Evolutionary conservation across 345 rosid genomes (phyloP).

Genomic region (Melastoma malabathricum): DNA sequence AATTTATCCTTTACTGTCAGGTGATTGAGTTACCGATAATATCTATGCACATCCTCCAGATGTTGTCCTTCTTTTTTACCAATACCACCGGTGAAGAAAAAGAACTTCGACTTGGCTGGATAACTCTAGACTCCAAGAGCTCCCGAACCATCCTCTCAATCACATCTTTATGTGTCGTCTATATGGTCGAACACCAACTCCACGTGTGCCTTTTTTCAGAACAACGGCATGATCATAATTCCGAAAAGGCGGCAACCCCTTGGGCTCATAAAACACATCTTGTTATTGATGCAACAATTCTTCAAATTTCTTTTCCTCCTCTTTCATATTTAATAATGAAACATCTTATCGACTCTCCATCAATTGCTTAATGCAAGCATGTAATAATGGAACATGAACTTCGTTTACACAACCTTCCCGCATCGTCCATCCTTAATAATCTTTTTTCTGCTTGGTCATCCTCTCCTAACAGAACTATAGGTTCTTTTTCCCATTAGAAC

Average conservation of each 20-base stretch:
- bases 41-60: constrained; percentile 5
- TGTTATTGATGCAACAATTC: too few relatives aligned
- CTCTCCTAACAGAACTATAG: too few relatives aligned
- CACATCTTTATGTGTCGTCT: not conserved
- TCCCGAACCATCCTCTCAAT: constrained; percentile 1
- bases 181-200: constrained; percentile 1
- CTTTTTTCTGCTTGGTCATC: too few relatives aligned
- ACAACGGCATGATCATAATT: not conserved
- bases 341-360: too few relatives aligned
- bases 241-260: not conserved
- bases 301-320: too few relatives aligned
- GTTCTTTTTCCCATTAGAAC: too few relatives aligned
- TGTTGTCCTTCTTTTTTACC: constrained; percentile 3
- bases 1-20: constrained; percentile 1
- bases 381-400: too few relatives aligned
- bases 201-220: not conserved
- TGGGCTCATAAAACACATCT: too few relatives aligned
- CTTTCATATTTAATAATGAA: too few relatives aligned
- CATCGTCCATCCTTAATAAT: too few relatives aligned
- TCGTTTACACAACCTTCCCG: too few relatives aligned
- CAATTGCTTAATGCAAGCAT: too few relatives aligned
- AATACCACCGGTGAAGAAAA: constrained; percentile 4
- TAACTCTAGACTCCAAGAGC: not conserved
- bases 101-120: not conserved
- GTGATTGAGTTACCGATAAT: not conserved